Percentiles rank a stretch among this genome's conserved stretches.
Evolutionary conservation across 2,329 filamentous ascomycete genomes (phyloP).

Genomic region (Didymella pomorum): DNA sequence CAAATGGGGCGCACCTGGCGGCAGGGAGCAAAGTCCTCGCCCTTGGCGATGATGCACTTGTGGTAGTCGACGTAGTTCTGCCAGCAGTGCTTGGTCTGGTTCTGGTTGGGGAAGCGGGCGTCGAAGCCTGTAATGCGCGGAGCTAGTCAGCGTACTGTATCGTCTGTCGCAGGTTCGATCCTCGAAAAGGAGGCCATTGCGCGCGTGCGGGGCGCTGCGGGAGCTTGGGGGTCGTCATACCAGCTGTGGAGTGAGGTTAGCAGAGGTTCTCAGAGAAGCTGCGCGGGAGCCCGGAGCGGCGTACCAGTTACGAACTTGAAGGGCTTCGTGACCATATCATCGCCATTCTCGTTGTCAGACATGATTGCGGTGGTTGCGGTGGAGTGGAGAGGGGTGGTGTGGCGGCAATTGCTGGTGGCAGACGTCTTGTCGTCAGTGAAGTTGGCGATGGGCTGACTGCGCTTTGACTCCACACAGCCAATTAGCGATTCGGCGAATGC

Average conservation of each 20-base stretch:
- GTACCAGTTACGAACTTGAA: conserved; percentile 99
- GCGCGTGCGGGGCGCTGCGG: conserved; percentile 15
- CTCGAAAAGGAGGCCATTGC: conserved; percentile 5
- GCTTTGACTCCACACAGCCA: conserved; percentile 45
- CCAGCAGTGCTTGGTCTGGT: conserved; percentile 99
- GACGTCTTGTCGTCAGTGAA: conserved; percentile 41
- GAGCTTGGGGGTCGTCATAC: conserved; percentile 44
- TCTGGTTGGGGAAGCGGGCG: conserved; percentile 97
- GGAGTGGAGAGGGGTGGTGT: conserved; percentile 26
- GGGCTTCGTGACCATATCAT: conserved; percentile 93
- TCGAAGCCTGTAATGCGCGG: conserved; percentile 77
- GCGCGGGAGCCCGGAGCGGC: conserved; percentile 48
- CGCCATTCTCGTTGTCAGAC: conserved; percentile 70
- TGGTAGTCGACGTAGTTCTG: conserved; percentile 99
- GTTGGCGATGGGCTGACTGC: conserved; percentile 45
- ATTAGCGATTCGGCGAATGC: conserved; percentile 46
- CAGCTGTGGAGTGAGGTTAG: conserved; percentile 50
- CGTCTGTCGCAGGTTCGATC: conserved; percentile 2
- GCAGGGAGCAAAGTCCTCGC: conserved; percentile 97
- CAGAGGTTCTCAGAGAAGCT: conserved; percentile 25
- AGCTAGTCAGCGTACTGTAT: conserved; percentile 31
- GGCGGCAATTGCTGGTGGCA: conserved; percentile 44
- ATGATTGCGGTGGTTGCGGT: conserved; percentile 70
- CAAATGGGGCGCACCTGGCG: conserved; percentile 72
- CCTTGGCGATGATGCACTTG: conserved; percentile 99